Base-by-base conservation (phyloP, 1,284 basidiomycete genomes). In the Entoloma clypeatum region DNA sequence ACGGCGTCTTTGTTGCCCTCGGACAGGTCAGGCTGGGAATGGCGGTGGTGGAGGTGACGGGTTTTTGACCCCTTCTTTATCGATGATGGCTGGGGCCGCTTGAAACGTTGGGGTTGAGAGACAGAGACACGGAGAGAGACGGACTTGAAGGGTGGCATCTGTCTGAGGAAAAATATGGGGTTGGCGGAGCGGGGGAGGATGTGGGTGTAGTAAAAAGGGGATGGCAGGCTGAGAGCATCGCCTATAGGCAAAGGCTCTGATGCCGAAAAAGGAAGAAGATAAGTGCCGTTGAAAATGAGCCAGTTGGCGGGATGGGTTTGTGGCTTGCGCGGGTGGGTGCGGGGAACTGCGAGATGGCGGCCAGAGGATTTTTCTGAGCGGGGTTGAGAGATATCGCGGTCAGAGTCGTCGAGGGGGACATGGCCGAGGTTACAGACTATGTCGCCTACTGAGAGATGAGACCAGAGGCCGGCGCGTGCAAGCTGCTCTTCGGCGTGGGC, bases 381-480 rank as follows among this genome's bases (percentile, higher is more conserved):
- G 40, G 26, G 29, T 35, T 36, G 30, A 14, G 7, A 8, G 39
- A 25, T 17, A 25, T 24, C 11, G 10, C 25, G 18, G 26, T 45
- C 40, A 10, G 40, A 28, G 27, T 72, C 65, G n/a, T 65, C 49
- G 13, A 71, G 68, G 1, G 77, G 78, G 6, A 89, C 69, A 53
- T 78, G 86, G 5, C 86, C 86, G 36, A 89, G 68, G 57, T 89
- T 89, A 59, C 81, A 86, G 16, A 89, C 71, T 27, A 87, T 60
- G 54, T 89, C 86, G 2, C 86, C 86, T 0, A 72, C 72, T 2
- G 79, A 83, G 23, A 89, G 70, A 49, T 84, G 74, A 7, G 71
- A 63, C 85, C 85, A 88, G 4, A 89, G 67, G 0, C 76, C 81
- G 2, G 72, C 70, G 1, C 70, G 67, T 13, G 74, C 61, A 5